Conservation (phyloP, 805 yeast species). For the Yamadazyma sp. region DNA sequence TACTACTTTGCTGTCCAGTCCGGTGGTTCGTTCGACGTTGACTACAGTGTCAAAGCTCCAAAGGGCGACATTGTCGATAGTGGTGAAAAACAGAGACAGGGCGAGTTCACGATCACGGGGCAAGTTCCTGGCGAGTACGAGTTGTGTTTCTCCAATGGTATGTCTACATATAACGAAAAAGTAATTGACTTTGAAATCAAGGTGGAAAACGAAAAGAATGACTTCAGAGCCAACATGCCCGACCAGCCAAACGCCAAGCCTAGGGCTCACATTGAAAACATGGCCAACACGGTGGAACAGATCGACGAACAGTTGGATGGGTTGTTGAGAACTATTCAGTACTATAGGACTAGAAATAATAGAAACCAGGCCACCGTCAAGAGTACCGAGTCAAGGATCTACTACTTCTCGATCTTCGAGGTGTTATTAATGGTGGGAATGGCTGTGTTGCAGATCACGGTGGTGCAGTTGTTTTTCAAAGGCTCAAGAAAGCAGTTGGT, state of each 20-base stretch:
- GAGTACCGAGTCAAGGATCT: slow-evolving; percentile 75
- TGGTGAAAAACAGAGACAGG: slow-evolving; percentile 69
- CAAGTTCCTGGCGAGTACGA: slow-evolving; percentile 75
- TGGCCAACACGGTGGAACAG: slow-evolving; percentile 53
- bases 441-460: slow-evolving; percentile 66
- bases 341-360: slow-evolving; percentile 86
- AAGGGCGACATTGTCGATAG: slow-evolving; percentile 50
- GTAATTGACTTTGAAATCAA: slow-evolving; percentile 80
- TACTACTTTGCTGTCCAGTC: slow-evolving; percentile 82
- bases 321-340: slow-evolving; percentile 61
- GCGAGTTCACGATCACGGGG: slow-evolving; percentile 73
- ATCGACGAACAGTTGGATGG: slow-evolving; percentile 62
- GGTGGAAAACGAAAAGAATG: slow-evolving; percentile 37
- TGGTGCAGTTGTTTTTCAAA: slow-evolving; percentile 70
- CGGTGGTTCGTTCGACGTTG: slow-evolving; percentile 80
- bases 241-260: slow-evolving; percentile 48
- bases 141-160: slow-evolving; percentile 80
- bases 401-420: slow-evolving; percentile 72
- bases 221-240: slow-evolving; percentile 64
- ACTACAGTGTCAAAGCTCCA: slow-evolving; percentile 64
- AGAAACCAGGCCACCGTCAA: slow-evolving; percentile 88
- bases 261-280: slow-evolving; percentile 50
- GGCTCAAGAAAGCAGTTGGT: slow-evolving; percentile 69
- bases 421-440: slow-evolving; percentile 71
- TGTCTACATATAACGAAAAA: slow-evolving; percentile 80